Base-by-base conservation (phyloP, 116 monocot genomes). In the Posidonia oceanica region DNA sequence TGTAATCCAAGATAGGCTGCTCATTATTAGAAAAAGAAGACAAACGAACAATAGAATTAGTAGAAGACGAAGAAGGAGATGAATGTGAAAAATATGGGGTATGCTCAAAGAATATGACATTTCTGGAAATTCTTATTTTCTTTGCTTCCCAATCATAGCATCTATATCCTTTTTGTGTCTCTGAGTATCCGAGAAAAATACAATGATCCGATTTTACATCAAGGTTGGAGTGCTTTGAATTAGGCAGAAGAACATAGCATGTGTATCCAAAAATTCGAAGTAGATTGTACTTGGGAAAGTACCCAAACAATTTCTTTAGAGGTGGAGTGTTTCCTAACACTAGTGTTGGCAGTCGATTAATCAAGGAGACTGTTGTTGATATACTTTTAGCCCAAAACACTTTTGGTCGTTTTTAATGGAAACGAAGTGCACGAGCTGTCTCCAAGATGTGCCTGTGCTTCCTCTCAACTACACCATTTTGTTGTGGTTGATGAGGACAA, bases 331-430 rank as follows among this genome's bases (percentile, higher is more conserved):
- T 51, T 5, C 52, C 68, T 36, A 75, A 42, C 2, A 75, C 36
- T 11, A 14, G 41, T 11, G 17, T 75, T 0, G 75, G 69, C 4
- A 75, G 38, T 3, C 69, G 52, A 54, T 75, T 69, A 13, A 75
- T 75, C 59, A 69, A 62, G 53, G 61, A 75, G 3, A 60, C 36
- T 29, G 13, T 29, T 42, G 75, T 69, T 8, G n/a, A 18, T n/a
- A 68, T 36, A 69, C 69, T 75, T 54, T 69, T 39, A 53, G 36
- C 16, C 69, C 53, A 75, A 69, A 69, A 75, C 0, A 39, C 4
- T 36, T 69, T 69, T 14, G 53, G 10, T 12, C 63, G 18, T 1
- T 61, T 16, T 62, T 53, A 48, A 61, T 69, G 64, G 29, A 29
- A 29, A 29, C 1, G 29, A 29, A 29, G 29, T 29, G 29, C 29